Conservation (phyloP, 441 rosid species). For the Biscutella laevigata region DNA sequence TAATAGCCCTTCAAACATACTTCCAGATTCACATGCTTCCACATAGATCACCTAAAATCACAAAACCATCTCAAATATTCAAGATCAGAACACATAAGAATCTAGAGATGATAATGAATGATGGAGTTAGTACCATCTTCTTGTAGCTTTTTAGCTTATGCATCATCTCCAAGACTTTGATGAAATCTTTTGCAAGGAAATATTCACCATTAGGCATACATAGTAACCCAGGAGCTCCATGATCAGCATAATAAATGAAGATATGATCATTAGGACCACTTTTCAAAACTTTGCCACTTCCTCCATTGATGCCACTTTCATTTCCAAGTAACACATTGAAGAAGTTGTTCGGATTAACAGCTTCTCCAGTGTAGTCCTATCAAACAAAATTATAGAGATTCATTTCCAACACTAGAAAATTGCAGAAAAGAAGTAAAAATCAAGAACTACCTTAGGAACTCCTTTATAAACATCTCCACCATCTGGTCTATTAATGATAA, state of each 20-base stretch:
- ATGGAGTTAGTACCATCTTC: conserved; percentile 35
- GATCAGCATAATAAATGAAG: conserved; percentile 57
- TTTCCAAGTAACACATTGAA: conserved; percentile 51
- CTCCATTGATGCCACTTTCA: conserved; percentile 46
- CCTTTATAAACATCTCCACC: conserved; percentile 56
- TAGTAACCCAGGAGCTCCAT: conserved; percentile 48
- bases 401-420: background rate
- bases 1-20: conserved; percentile 57
- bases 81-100: background rate
- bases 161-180: conserved; percentile 40
- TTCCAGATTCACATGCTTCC: conserved; percentile 73
- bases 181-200: conserved; percentile 34
- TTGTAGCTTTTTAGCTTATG: conserved; percentile 33
- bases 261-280: conserved; percentile 52
- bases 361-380: conserved; percentile 46
- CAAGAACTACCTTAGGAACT: conserved; percentile 49
- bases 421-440: background rate
- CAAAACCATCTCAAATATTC: no score
- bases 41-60: conserved; percentile 28
- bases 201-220: conserved; percentile 41
- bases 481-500: conserved; percentile 46
- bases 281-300: conserved; percentile 54
- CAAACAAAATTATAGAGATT: background rate
- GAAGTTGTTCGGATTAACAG: conserved; percentile 39
- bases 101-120: background rate